Base-by-base conservation (phyloP, 1,284 basidiomycete species). In the Apiotrichum sp. region DNA sequence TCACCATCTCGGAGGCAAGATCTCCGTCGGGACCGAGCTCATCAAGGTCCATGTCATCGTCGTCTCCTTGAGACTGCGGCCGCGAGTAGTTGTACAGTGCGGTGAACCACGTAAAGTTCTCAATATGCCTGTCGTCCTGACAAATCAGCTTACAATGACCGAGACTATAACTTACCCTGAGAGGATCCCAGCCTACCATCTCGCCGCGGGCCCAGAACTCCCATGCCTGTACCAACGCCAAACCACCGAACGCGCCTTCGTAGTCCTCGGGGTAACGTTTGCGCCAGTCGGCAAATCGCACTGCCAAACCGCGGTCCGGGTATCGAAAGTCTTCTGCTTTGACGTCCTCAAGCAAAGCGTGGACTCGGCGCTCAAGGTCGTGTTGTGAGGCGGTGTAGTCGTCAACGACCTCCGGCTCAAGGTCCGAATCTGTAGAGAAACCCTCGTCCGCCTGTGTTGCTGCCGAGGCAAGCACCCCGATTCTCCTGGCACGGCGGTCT, bases 171-270 rank as follows among this genome's bases (percentile, higher is more conserved):
- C 82, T 63, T 67, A 89, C 89, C 76, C 87, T 82, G 34, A 93
- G 80, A 42, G 88, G 88, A 70, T 92, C 85, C 92, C 93, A 96
- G 3, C 86, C 86, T 4, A 88, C 77, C 69, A 88, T 82, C 75
- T 97, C 93, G 49, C 92, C 78, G 52, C 92, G 80, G 22, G 85
- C 85, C 91, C 92, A 97, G 72, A 95, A 96, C 75, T 96, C 93
- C 93, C 93, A 97, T 40, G 89, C 89, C 56, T 87, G 86, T 0
- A 95, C 86, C 55, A 95, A 82, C 0, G 87, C 89, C 46, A 96
- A 78, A 3, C 90, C 89, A 48, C 91, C 93, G 83, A 88, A 97
- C 4, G 93, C 93, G 47, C 86, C 85, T 2, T 81, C 78, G 76
- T 96, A 97, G 60, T 84, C 90, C 58, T 97, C 92, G 10, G 79